A percentile compares a stretch with the other conserved stretches of the same genome.
Conservation (phyloP, 306 rosid genomes). For the Quercus alba region DNA sequence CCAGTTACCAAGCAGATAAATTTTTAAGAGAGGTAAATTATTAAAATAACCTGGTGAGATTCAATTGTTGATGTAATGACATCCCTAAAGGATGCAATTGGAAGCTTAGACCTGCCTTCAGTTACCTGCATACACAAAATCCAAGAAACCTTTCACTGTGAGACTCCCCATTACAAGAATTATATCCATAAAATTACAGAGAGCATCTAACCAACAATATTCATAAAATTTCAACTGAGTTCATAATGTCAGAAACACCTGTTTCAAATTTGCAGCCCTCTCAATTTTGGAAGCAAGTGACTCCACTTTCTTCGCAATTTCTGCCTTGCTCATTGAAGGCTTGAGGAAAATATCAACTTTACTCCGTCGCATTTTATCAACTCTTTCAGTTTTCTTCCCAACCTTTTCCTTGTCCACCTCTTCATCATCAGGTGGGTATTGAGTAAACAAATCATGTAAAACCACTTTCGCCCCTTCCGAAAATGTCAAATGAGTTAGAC, state of each 20-base stretch:
- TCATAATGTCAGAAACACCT: constrained; percentile 41
- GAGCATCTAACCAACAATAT: constrained; percentile 26
- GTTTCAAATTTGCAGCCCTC: constrained; percentile 29
- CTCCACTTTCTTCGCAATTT: constrained; percentile 50
- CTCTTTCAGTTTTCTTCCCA: constrained; percentile 17
- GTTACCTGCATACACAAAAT: constrained; percentile 48
- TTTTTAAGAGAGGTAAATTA: constrained; percentile 1
- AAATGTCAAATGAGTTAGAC: constrained; percentile 42
- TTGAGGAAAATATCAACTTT: constrained; percentile 47
- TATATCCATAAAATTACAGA: constrained; percentile 8
- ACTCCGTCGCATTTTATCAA: constrained; percentile 1
- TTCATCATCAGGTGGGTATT: constrained; percentile 71
- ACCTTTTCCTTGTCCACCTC: constrained; percentile 20
- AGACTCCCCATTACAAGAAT: constrained; percentile 15
- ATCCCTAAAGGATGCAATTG: constrained; percentile 77
- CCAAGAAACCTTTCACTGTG: constrained; percentile 21
- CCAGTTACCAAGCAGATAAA: constrained; percentile 7
- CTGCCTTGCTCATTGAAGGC: constrained; percentile 50
- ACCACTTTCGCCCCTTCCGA: constrained; percentile 45
- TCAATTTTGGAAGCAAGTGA: constrained; percentile 33
- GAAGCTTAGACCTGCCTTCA: constrained; percentile 63
- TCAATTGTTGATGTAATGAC: constrained; percentile 63
- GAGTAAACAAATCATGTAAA: constrained; percentile 49
- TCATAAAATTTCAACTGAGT: constrained; percentile 5
- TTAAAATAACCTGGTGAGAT: constrained; percentile 76